These are phyloP conservation scores for Coemansia javaensis DNA, from an alignment of 192 early-diverging fungal species.

Conservation along the genomic window DNA sequence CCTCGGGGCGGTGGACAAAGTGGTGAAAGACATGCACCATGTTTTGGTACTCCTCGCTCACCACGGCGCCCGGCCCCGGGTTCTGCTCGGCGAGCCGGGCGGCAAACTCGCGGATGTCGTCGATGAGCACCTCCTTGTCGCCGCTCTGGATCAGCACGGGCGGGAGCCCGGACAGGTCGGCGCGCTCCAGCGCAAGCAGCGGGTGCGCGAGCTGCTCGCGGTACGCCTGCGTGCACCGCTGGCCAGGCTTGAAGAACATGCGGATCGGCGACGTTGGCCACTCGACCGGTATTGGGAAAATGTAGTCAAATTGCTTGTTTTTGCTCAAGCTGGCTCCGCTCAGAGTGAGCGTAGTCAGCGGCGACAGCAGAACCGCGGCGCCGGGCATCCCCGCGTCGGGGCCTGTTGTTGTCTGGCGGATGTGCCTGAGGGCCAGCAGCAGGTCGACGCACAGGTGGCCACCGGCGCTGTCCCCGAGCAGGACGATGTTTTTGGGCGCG, in stretches of 20 bases:
- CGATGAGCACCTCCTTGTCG: slow-evolving; percentile 10
- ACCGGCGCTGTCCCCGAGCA: slow-evolving; percentile 32
- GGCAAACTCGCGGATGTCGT: slow-evolving; percentile 12
- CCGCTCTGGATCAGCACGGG: slow-evolving; percentile 25
- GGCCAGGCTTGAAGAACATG: slow-evolving; percentile 26
- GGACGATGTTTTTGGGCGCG: slow-evolving; percentile 11
- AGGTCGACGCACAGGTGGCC: slow-evolving; percentile 17
- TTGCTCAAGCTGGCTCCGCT: slow-evolving; percentile 1
- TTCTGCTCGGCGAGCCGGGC: slow-evolving; percentile 9
- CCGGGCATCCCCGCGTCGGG: neutral
- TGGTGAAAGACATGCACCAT: slow-evolving; percentile 45
- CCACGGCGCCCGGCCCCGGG: neutral
- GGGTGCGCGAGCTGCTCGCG: slow-evolving; percentile 11
- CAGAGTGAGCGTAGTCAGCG: slow-evolving; percentile 3
- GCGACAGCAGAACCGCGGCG: slow-evolving; percentile 12
- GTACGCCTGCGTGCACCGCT: slow-evolving; percentile 7
- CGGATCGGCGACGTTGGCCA: slow-evolving; percentile 15
- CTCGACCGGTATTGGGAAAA: slow-evolving; percentile 8
- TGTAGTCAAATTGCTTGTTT: slow-evolving; percentile 15
- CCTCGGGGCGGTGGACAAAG: slow-evolving; percentile 12
- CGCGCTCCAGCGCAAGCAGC: slow-evolving; percentile 13
- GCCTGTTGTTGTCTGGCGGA: too few relatives aligned
- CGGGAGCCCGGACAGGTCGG: slow-evolving; percentile 19
- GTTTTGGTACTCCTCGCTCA: slow-evolving; percentile 22
- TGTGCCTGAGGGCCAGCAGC: slow-evolving; percentile 6